Base-by-base conservation (phyloP, 768 basidiomycete species). In the Trametes cinnabarina region DNA sequence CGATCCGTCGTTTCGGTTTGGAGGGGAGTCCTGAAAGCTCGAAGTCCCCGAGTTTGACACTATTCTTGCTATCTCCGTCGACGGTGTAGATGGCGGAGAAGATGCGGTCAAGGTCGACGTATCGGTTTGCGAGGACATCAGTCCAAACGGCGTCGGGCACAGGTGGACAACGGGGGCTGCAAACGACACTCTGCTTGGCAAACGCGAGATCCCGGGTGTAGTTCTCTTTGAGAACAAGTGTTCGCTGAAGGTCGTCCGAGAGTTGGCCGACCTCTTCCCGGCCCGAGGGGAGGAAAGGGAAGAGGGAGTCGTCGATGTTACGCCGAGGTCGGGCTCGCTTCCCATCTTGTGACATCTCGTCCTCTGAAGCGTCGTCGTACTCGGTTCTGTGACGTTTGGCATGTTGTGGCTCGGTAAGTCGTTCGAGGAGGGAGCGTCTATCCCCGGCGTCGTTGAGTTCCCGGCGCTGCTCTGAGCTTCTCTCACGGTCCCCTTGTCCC, bases 51-150 rank as follows among this genome's bases (percentile, higher is more conserved):
- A 71, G 26, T 42, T 50, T 56, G 20, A 52, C 58, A 25, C 20
- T 41, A 11, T 44, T 51, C 28, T 66, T 61, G 23, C 55, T 46
- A 52, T 55, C 54, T 39, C 43, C 19, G 28, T 17, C 35, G 52
- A 58, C 15, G 10, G 65, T 48, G 60, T 66, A 61, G 46, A 63
- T 40, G 11, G 53, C 37, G 4, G 65, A 47, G 58, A 71, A 43
- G 47, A 75, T 60, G 14, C 23, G 30, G 57, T 74, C 65, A 57
- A 75, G 66, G 55, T 74, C 61, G 59, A 75, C 61, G 5, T 61
- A 19, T 14, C 58, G 34, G 1, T 70, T 71, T 15, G 42, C 11
- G 28, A 73, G 25, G 44, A 74, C 65, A 53, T 64, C 60, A 2
- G 65, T 55, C 71, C 71, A 73, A 28, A 71, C 69, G 0, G 43